A percentile compares a stretch with the other conserved stretches of the same genome.
phyloP scores from a whole-genome alignment of 1,284 basidiomycete genomes.

The Lentinula novae-zelandiae region DNA sequence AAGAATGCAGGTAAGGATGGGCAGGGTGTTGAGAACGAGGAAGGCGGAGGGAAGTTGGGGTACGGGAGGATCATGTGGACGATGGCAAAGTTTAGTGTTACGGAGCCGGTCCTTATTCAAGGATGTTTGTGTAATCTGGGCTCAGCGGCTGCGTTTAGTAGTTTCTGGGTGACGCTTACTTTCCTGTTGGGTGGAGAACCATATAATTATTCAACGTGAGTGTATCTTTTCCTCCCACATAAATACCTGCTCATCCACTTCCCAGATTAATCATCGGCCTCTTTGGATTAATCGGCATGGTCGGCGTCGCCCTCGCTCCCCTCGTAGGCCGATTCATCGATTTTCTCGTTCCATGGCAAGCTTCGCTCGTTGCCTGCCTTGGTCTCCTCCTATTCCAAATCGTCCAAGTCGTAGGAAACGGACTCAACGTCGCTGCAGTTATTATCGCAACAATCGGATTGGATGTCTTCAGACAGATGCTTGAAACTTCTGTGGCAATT shows the following conservation, averaged over 20 bases:
- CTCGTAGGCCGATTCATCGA: conserved; percentile 61
- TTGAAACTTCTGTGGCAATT: conserved; percentile 34
- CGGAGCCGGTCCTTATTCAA: conserved; percentile 68
- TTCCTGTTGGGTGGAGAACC: conserved; percentile 65
- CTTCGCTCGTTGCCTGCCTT: conserved; percentile 47
- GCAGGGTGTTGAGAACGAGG: too few relatives aligned
- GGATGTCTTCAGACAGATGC: conserved; percentile 40
- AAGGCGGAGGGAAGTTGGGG: conserved; percentile 33
- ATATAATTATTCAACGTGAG: conserved; percentile 64
- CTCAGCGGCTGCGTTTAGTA: conserved; percentile 54
- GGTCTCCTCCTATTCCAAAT: conserved; percentile 40
- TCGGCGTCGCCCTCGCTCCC: conserved; percentile 62
- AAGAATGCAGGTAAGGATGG: conserved; percentile 38
- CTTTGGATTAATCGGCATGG: conserved; percentile 67
- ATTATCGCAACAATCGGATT: conserved; percentile 34
- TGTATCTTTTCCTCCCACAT: conserved; percentile 9
- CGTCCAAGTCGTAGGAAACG: conserved; percentile 52
- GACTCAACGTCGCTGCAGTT: conserved; percentile 56
- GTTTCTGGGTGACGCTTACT: conserved; percentile 72
- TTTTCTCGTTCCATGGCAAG: conserved; percentile 62
- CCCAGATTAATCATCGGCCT: conserved; percentile 62
- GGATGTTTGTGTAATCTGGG: conserved; percentile 53
- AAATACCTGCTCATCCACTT: background rate
- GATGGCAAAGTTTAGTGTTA: conserved; percentile 66
- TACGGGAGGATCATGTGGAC: conserved; percentile 61